Evolutionary conservation across 2,329 filamentous ascomycete species (phyloP), one percentile per base, ranked within the genome.

Genomic region (Neonectria sp.): DNA sequence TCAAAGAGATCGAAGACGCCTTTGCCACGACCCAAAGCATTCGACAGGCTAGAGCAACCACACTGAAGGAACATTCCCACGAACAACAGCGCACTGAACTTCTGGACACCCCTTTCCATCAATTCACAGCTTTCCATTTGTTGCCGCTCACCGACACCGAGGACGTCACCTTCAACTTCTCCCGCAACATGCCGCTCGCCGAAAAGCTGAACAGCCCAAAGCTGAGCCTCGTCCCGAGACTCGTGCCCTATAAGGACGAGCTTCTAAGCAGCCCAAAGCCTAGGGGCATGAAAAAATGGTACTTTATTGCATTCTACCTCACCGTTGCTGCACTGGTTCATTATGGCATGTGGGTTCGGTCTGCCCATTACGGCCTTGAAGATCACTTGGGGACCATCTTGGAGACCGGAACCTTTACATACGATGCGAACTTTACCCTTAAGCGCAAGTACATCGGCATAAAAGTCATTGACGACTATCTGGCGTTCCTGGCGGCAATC

Each of bases 221-320:
- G 7, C 33, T 55, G 15, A 58, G 17, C 13, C 60, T 55, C 9
- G 49, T 49, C 5, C 21, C 65, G 21, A 64, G 60, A 25, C 55
- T 64, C 15, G 37, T 64, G 2, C 65, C 65, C 8, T 68, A 64
- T 37, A 64, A 68, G 40, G 65, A 68, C 25, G 65, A 68, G 7
- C 60, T 68, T 21, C 55, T 64, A 1, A 59, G 60, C 29, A 25
- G 9, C 9, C 60, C 65, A 24, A 21, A 4, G 2, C 55, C 55
- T 5, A 37, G 65, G 24, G 60, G 55, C 4, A 24, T 12, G 1
- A 49, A 9, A 9, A 63, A 63, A 25, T 63, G 65, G 65, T 56
- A 46, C n/a, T 55, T 67, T 21, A 64, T 64, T 7, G 40, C 21
- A 6, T 64, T 60, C 21, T 64, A 64, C 33, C 25, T 68, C 4